Evolutionary conservation across 805 yeast genomes (phyloP).

Genomic region (Saturnispora mendoncae): DNA sequence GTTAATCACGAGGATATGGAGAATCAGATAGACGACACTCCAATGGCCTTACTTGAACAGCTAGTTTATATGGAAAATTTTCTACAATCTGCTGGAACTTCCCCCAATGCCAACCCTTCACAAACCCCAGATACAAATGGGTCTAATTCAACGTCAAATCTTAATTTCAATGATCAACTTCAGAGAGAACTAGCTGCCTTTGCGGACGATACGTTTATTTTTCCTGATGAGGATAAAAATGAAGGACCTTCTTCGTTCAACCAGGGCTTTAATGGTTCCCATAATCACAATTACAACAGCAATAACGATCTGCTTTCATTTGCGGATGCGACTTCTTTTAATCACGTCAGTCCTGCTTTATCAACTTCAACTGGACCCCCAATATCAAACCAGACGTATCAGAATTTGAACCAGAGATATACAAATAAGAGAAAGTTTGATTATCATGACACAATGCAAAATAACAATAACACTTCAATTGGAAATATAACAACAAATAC

Average conservation of each 20-base stretch:
- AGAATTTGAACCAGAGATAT: constrained; percentile 14
- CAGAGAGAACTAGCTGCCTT: constrained; percentile 69
- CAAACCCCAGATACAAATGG: constrained; percentile 18
- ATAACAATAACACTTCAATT: neutral
- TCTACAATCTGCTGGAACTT: constrained; percentile 38
- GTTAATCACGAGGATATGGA: constrained; percentile 2
- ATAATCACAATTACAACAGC: too few relatives aligned
- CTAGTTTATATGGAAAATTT: constrained; percentile 73
- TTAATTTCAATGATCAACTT: constrained; percentile 42
- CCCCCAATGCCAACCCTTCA: constrained; percentile 28
- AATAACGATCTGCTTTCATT: constrained; percentile 9
- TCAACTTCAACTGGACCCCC: constrained; percentile 4
- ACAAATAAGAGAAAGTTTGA: constrained; percentile 13
- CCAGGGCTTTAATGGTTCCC: too few relatives aligned
- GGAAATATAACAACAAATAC: constrained; percentile 1
- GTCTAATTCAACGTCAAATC: too few relatives aligned
- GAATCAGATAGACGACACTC: constrained; percentile 25
- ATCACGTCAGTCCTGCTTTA: constrained; percentile 12
- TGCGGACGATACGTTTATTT: constrained; percentile 72
- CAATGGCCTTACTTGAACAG: constrained; percentile 55
- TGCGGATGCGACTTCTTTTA: constrained; percentile 13
- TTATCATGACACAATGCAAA: constrained; percentile 14
- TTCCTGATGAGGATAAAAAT: constrained; percentile 72
- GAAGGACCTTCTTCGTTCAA: constrained; percentile 6
- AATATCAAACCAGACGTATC: constrained; percentile 11